These are phyloP conservation scores for Paxillus ammoniavirescens DNA, from an alignment of 768 basidiomycete genomes.

Conservation along the genomic window DNA sequence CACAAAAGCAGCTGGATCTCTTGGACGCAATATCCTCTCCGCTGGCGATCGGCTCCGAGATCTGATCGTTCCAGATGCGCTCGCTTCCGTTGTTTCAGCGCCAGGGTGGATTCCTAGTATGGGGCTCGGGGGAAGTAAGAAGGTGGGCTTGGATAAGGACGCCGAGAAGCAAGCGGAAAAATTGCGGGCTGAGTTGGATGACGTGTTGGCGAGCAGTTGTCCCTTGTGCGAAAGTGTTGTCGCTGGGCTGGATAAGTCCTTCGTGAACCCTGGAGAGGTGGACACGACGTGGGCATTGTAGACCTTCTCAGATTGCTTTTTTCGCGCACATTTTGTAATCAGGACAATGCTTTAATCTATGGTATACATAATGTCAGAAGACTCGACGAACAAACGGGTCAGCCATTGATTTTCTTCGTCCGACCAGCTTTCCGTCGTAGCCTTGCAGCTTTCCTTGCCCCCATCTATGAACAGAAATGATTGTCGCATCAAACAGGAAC, in stretches of 20 bases:
- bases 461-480: constrained; percentile 53
- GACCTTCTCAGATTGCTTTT: background rate
- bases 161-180: constrained; percentile 65
- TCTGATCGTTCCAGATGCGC: constrained; percentile 90
- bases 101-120: constrained; percentile 78
- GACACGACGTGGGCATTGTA: constrained; percentile 78
- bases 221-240: constrained; percentile 92
- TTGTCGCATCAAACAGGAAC: background rate
- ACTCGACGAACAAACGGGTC: constrained; percentile 15
- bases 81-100: constrained; percentile 79
- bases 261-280: constrained; percentile 74
- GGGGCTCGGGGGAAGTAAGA: constrained; percentile 45
- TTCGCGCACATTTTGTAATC: background rate
- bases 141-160: constrained; percentile 43
- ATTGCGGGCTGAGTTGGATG: constrained; percentile 82
- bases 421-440: constrained; percentile 71
- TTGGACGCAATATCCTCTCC: constrained; percentile 79
- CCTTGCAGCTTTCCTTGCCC: constrained; percentile 73
- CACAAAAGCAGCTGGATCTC: constrained; percentile 59
- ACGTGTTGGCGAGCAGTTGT: constrained; percentile 84
- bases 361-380: background rate
- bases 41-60: constrained; percentile 90
- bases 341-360: constrained; percentile 10
- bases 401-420: constrained; percentile 80
- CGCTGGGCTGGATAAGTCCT: constrained; percentile 82